Evolutionary conservation across 1,284 basidiomycete genomes (phyloP), one percentile per base, ranked within the genome.

Genomic region (Pisolithus thermaeus): DNA sequence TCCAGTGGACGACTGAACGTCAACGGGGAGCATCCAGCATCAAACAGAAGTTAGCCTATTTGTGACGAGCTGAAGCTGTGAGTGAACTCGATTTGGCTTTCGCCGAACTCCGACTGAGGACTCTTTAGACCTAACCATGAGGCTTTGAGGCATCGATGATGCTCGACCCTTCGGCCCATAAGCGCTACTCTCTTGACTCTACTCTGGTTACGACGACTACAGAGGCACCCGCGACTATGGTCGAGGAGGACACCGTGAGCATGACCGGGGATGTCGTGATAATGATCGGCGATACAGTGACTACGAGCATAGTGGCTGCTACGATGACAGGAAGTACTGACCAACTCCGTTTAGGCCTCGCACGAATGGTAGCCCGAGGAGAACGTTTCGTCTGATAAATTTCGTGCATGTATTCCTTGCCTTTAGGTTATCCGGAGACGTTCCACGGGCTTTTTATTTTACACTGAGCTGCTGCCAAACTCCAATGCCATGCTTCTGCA

Each of bases 401-500:
- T 38, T 32, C 46, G 18, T 63, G 54, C 60, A 55, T 61, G 59
- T 65, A 60, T 61, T 60, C 47, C 44, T 49, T 58, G 53, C 53
- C 30, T 54, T 28, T 40, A 11, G 9, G 28, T 30, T 11, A 30
- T 30, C 3, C 11, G 28, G 11, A 30, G 5, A 30, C 28, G 11
- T 11, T 28, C 6, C 27, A 8, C 27, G 8, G 28, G 1, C 3
- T 14, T 35, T 35, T 35, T 30, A 9, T 9, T 30, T 30, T 30
- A 48, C 30, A 38, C 58, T 16, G 53, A 53, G 5, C 52, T 37
- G 4, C 52, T 37, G 3, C 70, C 77, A 8, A 20, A 20, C 1
- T 20, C 85, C 84, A 32, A 88, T 81, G 0, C 86, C 85, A 69
- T 85, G 78, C 65, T 85, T 88, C 59, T 84, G 76, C 55, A 87